Evolutionary conservation across 345 rosid genomes (phyloP).

Genomic region (Pistacia atlantica): DNA sequence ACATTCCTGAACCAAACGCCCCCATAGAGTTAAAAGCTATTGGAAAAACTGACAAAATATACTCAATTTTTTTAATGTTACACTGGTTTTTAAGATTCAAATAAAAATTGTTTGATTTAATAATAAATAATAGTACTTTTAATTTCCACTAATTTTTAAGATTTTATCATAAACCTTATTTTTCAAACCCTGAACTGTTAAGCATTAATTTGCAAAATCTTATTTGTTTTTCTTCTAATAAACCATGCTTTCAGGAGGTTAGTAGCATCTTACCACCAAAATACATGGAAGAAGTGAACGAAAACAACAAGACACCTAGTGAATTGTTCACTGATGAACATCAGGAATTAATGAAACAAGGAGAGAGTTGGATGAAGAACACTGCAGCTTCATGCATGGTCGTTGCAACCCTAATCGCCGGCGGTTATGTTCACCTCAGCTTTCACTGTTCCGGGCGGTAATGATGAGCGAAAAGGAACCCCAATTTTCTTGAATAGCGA

Average conservation of each 20-base stretch:
- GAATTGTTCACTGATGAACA: conserved; percentile 1
- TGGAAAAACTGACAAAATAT: no score
- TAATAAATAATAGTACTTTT: no score
- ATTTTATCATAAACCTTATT: no score
- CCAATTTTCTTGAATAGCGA: background rate
- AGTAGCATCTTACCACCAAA: background rate
- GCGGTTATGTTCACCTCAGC: conserved; percentile 16
- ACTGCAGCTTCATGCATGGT: conserved; percentile 14
- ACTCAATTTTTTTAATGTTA: no score
- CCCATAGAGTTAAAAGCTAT: no score
- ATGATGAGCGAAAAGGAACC: background rate
- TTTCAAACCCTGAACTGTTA: no score
- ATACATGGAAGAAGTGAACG: background rate
- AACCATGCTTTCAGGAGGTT: conserved; percentile 2
- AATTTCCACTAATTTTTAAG: no score
- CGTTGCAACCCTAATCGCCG: conserved; percentile 19
- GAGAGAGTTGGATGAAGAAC: conserved; percentile 24
- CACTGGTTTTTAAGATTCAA: no score
- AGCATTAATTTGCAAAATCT: no score
- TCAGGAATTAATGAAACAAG: conserved; percentile 7
- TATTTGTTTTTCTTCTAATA: background rate
- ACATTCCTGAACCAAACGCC: no score
- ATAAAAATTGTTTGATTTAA: no score
- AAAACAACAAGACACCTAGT: background rate
- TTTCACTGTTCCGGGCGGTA: conserved; percentile 20